phyloP scores from a whole-genome alignment of 805 yeast species.

The Vanderwaltozyma verrucispora region DNA sequence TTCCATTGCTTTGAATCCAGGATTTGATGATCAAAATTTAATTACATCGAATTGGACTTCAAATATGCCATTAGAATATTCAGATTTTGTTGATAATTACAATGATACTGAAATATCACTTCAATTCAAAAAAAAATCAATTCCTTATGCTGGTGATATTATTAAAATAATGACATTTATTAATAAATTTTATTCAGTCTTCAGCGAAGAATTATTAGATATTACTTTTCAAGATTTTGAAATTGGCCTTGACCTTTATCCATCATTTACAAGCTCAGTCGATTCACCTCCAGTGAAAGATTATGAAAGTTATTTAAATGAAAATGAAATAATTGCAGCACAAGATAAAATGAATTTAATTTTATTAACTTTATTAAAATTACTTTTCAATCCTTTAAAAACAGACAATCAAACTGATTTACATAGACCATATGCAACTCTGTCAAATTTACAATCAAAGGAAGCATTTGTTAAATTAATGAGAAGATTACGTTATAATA shows the following conservation, averaged over 20 bases:
- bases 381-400: slow-evolving; percentile 13
- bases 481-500: slow-evolving; percentile 13
- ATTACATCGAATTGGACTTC: slow-evolving; percentile 18
- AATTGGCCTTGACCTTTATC: slow-evolving; percentile 21
- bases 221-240: slow-evolving; percentile 26
- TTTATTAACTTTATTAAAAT: slow-evolving; percentile 17
- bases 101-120: slow-evolving; percentile 6
- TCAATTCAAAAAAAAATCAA: slow-evolving; percentile 13
- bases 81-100: slow-evolving; percentile 7
- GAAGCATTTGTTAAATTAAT: slow-evolving; percentile 17
- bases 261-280: not conserved
- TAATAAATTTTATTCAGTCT: slow-evolving; percentile 19
- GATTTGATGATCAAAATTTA: slow-evolving; percentile 1
- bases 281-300: not conserved
- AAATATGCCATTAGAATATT: slow-evolving; percentile 14
- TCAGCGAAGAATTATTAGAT: slow-evolving; percentile 15
- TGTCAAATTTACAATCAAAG: slow-evolving; percentile 5
- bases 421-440: slow-evolving; percentile 8
- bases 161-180: slow-evolving; percentile 24
- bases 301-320: slow-evolving; percentile 9
- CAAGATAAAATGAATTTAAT: slow-evolving; percentile 23
- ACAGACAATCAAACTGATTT: slow-evolving; percentile 6
- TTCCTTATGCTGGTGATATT: slow-evolving; percentile 23
- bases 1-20: slow-evolving; percentile 1
- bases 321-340: slow-evolving; percentile 12